phyloP scores from a whole-genome alignment of 2,329 filamentous ascomycete genomes.

The Trichoderma aggressivum region DNA sequence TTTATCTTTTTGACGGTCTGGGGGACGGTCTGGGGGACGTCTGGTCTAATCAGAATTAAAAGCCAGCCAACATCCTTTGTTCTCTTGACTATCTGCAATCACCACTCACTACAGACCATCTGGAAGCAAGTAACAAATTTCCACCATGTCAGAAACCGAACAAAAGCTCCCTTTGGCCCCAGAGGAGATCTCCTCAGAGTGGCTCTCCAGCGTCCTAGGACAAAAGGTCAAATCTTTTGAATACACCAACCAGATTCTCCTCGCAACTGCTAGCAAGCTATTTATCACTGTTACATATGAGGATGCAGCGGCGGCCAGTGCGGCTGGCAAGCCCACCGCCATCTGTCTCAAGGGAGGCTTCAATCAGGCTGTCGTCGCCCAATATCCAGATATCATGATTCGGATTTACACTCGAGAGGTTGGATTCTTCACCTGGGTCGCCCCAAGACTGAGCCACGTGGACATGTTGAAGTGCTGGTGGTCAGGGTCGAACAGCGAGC shows the following conservation, averaged over 20 bases:
- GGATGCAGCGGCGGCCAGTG: background rate
- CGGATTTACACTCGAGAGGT: background rate
- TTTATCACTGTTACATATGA: background rate
- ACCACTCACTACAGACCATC: background rate
- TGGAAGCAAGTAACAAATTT: background rate
- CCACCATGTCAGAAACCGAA: background rate
- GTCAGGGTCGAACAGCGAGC: background rate
- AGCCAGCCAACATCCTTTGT: background rate
- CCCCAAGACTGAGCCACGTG: background rate
- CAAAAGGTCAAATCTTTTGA: background rate
- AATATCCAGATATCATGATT: background rate
- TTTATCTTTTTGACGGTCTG: background rate
- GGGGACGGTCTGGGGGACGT: too few relatives aligned
- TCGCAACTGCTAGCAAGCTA: slow-evolving; percentile 4
- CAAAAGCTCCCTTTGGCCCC: background rate
- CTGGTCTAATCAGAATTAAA: background rate
- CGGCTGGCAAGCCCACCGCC: background rate
- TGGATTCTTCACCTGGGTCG: background rate
- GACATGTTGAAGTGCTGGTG: background rate
- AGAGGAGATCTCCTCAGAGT: background rate
- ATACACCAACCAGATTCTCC: background rate
- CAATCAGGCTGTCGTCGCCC: background rate
- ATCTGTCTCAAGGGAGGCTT: background rate
- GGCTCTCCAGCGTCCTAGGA: background rate
- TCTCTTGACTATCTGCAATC: background rate